A percentile compares a stretch with the other conserved stretches of the same genome.
These are phyloP conservation scores for Avena eriantha DNA, from an alignment of 176 grass and related monocot species.

Conservation along the genomic window DNA sequence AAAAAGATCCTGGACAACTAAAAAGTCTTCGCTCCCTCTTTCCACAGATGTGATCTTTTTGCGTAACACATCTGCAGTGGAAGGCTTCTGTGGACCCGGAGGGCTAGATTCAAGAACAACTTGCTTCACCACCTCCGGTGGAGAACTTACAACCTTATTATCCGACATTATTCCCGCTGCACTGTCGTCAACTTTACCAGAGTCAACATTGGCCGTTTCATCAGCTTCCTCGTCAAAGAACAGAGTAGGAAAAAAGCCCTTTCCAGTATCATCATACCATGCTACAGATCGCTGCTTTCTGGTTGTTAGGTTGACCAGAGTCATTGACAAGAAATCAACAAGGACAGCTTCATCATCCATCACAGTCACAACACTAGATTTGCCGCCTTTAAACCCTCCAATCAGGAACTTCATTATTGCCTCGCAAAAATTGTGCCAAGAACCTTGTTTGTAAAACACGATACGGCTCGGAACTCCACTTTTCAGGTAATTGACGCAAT, in stretches of 20 bases:
- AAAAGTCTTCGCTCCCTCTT: constrained; percentile 59
- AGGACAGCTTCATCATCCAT: constrained; percentile 55
- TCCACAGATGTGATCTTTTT: constrained; percentile 73
- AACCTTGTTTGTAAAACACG: constrained; percentile 68
- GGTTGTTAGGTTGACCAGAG: constrained; percentile 57
- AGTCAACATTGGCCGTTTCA: constrained; percentile 19
- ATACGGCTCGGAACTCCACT: constrained; percentile 60
- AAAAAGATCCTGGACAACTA: constrained; percentile 62
- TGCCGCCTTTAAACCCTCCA: constrained; percentile 55
- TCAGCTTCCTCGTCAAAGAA: constrained; percentile 62
- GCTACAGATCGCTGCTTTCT: constrained; percentile 71
- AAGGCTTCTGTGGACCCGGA: constrained; percentile 44
- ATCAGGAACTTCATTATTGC: constrained; percentile 57
- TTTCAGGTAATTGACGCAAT: constrained; percentile 73
- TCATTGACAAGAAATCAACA: constrained; percentile 84
- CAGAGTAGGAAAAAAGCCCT: constrained; percentile 65
- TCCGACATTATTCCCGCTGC: constrained; percentile 45
- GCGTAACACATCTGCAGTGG: constrained; percentile 54
- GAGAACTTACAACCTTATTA: constrained; percentile 46
- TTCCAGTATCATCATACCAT: constrained; percentile 66
- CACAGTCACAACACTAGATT: constrained; percentile 60
- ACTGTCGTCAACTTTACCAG: constrained; percentile 26
- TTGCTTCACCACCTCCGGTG: constrained; percentile 66
- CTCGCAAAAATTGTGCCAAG: constrained; percentile 70
- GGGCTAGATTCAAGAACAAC: constrained; percentile 61